These are phyloP conservation scores for Lagerstroemia speciosa DNA, from an alignment of 345 rosid genomes.

Conservation along the genomic window DNA sequence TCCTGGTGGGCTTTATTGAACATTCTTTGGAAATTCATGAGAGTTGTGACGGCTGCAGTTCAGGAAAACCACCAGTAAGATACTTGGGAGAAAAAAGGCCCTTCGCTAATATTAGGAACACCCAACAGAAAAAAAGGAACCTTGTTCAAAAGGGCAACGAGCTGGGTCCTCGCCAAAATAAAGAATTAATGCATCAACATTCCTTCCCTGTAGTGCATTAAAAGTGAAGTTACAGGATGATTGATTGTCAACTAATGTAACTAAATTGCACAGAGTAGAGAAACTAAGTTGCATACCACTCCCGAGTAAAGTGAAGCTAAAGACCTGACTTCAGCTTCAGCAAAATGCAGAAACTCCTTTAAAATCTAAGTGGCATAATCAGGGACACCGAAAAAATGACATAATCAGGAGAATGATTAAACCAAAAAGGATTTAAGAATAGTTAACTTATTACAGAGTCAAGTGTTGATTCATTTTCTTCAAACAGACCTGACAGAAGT, in stretches of 20 bases:
- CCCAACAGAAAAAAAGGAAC: slow-evolving; percentile 9
- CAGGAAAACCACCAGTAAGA: background rate
- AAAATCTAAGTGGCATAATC: slow-evolving; percentile 31
- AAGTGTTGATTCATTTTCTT: background rate
- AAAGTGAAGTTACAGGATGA: background rate
- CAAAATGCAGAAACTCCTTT: slow-evolving; percentile 66
- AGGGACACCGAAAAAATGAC: no score
- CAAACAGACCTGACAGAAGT: slow-evolving; percentile 49
- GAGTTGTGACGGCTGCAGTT: slow-evolving; percentile 61
- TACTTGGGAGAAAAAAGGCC: background rate
- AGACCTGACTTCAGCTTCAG: slow-evolving; percentile 79
- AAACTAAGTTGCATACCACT: slow-evolving; percentile 49
- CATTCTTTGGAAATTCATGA: slow-evolving; percentile 64
- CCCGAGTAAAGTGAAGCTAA: slow-evolving; percentile 73
- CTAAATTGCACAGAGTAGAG: background rate
- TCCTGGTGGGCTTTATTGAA: slow-evolving; percentile 74
- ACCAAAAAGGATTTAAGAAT: background rate
- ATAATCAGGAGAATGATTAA: background rate
- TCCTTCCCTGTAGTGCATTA: slow-evolving; percentile 50
- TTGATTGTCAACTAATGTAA: background rate
- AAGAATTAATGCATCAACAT: slow-evolving; percentile 76
- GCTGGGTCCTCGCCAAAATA: slow-evolving; percentile 98
- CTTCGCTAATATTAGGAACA: background rate
- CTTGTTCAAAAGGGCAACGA: slow-evolving; percentile 88
- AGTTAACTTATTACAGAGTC: background rate